phyloP scores from a whole-genome alignment of 371 early-diverging fungal species.

The Thermomucor indicae-seudaticae region DNA sequence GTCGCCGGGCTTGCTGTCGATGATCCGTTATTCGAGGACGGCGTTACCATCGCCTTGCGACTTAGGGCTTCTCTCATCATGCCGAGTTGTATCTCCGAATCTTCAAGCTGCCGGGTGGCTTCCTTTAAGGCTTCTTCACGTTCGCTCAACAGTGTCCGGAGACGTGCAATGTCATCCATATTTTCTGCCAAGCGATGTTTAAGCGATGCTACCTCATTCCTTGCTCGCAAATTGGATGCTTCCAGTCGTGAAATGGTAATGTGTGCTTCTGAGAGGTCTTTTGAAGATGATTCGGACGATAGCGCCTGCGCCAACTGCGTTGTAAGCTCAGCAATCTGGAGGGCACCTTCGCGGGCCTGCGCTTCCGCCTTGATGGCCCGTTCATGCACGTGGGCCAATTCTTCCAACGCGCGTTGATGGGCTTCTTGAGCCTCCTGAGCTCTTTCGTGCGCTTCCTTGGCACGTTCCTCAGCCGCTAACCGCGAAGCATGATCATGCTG shows the following conservation, averaged over 20 bases:
- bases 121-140: slow-evolving; percentile 47
- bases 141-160: slow-evolving; percentile 39
- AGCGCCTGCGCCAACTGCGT: slow-evolving; percentile 21
- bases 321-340: slow-evolving; percentile 24
- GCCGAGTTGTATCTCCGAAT: slow-evolving; percentile 56
- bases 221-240: slow-evolving; percentile 52
- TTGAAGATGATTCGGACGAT: not conserved
- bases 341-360: slow-evolving; percentile 35
- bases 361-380: slow-evolving; percentile 42
- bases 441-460: slow-evolving; percentile 38
- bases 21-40: no score
- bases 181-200: slow-evolving; percentile 52
- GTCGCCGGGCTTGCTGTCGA: slow-evolving; percentile 1
- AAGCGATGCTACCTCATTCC: slow-evolving; percentile 49
- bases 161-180: slow-evolving; percentile 47
- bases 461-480: slow-evolving; percentile 44
- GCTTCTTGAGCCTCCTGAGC: slow-evolving; percentile 51
- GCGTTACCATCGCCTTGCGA: slow-evolving; percentile 45
- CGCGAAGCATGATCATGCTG: slow-evolving; percentile 41
- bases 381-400: slow-evolving; percentile 35
- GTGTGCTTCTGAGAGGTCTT: slow-evolving; percentile 49
- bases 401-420: slow-evolving; percentile 41
- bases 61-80: slow-evolving; percentile 62
- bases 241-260: slow-evolving; percentile 56
- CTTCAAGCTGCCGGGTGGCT: slow-evolving; percentile 49